These are phyloP conservation scores for Millerozyma acaciae DNA, from an alignment of 805 yeast genomes.

Conservation along the genomic window DNA sequence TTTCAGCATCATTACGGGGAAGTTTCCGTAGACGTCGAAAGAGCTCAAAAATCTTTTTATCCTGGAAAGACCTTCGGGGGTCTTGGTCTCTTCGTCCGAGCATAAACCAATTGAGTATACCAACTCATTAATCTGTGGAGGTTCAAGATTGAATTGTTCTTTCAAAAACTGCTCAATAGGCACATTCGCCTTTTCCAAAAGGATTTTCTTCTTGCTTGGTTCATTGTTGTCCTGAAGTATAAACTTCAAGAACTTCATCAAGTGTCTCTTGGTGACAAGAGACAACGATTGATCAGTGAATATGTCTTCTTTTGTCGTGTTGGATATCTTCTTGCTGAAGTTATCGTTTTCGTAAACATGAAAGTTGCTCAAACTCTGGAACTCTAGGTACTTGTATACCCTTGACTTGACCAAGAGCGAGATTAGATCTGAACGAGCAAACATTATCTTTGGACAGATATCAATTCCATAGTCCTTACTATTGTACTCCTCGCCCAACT, in stretches of 20 bases:
- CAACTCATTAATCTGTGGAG: conserved; percentile 76
- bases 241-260: conserved; percentile 91
- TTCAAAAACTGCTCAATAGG: conserved; percentile 59
- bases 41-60: conserved; percentile 81
- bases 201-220: conserved; percentile 53
- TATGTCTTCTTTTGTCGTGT: conserved; percentile 82
- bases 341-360: conserved; percentile 93
- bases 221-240: conserved; percentile 58
- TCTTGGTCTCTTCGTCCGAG: conserved; percentile 52
- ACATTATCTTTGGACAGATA: conserved; percentile 78
- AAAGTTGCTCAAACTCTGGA: conserved; percentile 81
- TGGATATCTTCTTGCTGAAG: conserved; percentile 74
- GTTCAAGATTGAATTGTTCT: conserved; percentile 64
- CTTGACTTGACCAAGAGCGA: conserved; percentile 75
- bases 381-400: conserved; percentile 88
- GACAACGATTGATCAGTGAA: conserved; percentile 83
- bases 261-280: conserved; percentile 69
- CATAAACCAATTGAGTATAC: conserved; percentile 84
- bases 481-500: conserved; percentile 46
- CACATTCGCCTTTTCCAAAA: conserved; percentile 52
- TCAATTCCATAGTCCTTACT: conserved; percentile 85
- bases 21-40: conserved; percentile 88
- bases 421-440: conserved; percentile 85
- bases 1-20: conserved; percentile 88
- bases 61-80: conserved; percentile 73